Percentiles rank a stretch among this genome's conserved stretches.
Conservation (phyloP, 2,329 filamentous ascomycete genomes). For the Fusarium sp. region DNA sequence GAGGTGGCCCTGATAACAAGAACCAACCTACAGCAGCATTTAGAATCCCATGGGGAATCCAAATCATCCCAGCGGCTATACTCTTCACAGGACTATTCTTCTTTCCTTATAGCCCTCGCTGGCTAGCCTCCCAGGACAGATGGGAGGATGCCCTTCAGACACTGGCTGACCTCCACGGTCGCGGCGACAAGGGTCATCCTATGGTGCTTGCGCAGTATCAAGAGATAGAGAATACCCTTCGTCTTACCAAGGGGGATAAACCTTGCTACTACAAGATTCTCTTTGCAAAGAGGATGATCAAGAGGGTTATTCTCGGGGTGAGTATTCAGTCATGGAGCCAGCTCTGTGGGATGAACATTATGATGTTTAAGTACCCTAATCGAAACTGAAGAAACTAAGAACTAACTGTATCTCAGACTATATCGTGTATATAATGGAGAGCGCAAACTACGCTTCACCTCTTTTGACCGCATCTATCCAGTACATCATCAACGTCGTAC, state of each 20-base stretch:
- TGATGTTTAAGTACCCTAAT: conserved; percentile 57
- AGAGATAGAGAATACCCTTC: conserved; percentile 67
- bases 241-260: conserved; percentile 64
- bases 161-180: conserved; percentile 68
- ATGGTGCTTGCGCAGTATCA: conserved; percentile 72
- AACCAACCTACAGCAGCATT: conserved; percentile 65
- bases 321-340: conserved; percentile 70
- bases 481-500: conserved; percentile 71
- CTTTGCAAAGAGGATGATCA: conserved; percentile 62
- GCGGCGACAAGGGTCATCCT: conserved; percentile 65
- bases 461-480: conserved; percentile 71
- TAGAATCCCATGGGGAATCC: conserved; percentile 70
- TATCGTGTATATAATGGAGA: conserved; percentile 70
- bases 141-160: conserved; percentile 72
- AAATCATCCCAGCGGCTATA: conserved; percentile 65
- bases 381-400: background rate
- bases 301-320: conserved; percentile 68
- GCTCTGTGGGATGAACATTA: conserved; percentile 69
- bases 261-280: conserved; percentile 62
- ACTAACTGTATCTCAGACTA: conserved; percentile 54
- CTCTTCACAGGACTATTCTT: conserved; percentile 68
- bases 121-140: conserved; percentile 74
- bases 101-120: conserved; percentile 73
- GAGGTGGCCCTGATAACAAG: conserved; percentile 61
- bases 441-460: conserved; percentile 65